phyloP scores from a whole-genome alignment of 2,329 filamentous ascomycete genomes.

The Annulohypoxylon truncatum region DNA sequence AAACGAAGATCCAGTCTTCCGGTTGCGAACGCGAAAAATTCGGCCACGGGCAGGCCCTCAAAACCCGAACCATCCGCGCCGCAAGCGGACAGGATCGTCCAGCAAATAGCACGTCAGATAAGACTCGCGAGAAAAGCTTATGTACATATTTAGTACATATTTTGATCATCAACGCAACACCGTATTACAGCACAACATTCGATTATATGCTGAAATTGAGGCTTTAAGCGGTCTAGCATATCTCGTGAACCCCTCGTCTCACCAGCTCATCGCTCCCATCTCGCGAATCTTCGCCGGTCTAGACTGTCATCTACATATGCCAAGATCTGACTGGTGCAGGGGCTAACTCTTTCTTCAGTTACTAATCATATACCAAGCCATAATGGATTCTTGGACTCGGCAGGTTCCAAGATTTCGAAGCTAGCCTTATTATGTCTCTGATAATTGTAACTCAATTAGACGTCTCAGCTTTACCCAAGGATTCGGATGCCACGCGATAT shows the following conservation, averaged over 20 bases:
- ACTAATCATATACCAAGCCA: not conserved
- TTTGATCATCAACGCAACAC: constrained; percentile 11
- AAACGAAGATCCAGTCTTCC: not conserved
- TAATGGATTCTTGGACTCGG: not conserved
- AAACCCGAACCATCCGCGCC: constrained; percentile 23
- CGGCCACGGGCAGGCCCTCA: not conserved
- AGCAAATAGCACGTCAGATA: constrained; percentile 1
- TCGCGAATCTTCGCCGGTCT: constrained; percentile 9
- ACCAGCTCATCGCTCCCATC: not conserved
- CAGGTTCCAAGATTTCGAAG: not conserved
- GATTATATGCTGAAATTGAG: not conserved
- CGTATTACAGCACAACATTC: constrained; percentile 16
- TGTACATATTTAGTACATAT: not conserved
- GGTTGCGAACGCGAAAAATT: not conserved
- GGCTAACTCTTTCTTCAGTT: not conserved
- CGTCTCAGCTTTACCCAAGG: constrained; percentile 3
- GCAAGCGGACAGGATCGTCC: constrained; percentile 19
- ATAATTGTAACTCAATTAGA: constrained; percentile 8
- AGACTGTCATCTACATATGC: constrained; percentile 3
- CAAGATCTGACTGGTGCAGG: constrained; percentile 5
- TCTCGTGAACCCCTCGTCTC: constrained; percentile 8
- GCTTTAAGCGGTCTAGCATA: constrained; percentile 6
- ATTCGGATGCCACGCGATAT: constrained; percentile 6
- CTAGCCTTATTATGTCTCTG: constrained; percentile 17
- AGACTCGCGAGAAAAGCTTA: not conserved